Conservation (phyloP, 1,139 yeast genomes). For the Debaryomyces subglobosus region DNA sequence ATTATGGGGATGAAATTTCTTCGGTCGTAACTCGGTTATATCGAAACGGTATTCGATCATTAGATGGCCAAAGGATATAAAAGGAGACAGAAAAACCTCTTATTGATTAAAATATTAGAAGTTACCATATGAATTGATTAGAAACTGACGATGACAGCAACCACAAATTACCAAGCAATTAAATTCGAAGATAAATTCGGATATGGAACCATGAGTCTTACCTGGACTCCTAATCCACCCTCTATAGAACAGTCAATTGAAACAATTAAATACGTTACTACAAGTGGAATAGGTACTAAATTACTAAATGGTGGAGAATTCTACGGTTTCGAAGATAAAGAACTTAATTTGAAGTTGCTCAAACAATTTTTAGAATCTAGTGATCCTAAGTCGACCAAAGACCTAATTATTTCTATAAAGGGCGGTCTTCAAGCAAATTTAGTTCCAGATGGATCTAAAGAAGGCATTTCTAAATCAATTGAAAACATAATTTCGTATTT, state of each 20-base stretch:
- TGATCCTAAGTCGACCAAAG: slow-evolving; percentile 54
- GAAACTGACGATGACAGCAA: neutral
- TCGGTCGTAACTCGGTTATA: neutral
- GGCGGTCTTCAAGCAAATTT: slow-evolving; percentile 53
- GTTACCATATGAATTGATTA: neutral
- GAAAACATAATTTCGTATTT: slow-evolving; percentile 49
- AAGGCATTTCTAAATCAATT: slow-evolving; percentile 51
- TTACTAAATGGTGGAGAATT: slow-evolving; percentile 79
- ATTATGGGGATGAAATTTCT: neutral
- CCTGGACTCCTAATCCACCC: slow-evolving; percentile 52
- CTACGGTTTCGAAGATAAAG: slow-evolving; percentile 59
- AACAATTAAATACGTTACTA: slow-evolving; percentile 48
- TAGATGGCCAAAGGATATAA: neutral
- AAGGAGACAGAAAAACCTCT: neutral
- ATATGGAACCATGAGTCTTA: slow-evolving; percentile 66
- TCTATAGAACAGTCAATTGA: slow-evolving; percentile 51
- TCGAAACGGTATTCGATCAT: neutral
- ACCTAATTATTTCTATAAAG: slow-evolving; percentile 64
- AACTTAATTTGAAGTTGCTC: slow-evolving; percentile 55
- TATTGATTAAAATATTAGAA: neutral
- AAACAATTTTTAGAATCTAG: slow-evolving; percentile 55
- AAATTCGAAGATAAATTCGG: slow-evolving; percentile 43
- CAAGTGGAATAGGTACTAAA: slow-evolving; percentile 48
- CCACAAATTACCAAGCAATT: slow-evolving; percentile 17
- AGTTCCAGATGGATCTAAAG: slow-evolving; percentile 53